Conservation (phyloP, 2,329 filamentous ascomycete species). For the Exophiala dermatitidis region DNA sequence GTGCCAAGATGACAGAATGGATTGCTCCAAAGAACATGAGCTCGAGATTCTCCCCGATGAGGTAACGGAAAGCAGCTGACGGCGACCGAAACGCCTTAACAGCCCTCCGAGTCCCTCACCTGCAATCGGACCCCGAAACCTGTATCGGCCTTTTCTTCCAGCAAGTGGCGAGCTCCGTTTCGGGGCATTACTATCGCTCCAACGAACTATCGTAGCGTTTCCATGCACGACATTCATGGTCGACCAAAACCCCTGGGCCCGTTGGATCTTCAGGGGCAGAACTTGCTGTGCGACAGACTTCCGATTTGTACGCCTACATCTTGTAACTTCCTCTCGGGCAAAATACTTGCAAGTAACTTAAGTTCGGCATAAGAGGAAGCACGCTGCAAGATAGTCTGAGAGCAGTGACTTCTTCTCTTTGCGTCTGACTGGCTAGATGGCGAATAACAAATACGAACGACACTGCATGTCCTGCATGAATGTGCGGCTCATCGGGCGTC, state of each 20-base stretch:
- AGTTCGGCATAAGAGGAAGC: not conserved
- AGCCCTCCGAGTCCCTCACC: not conserved
- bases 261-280: conserved; percentile 15
- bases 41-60: not conserved
- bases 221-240: conserved; percentile 11
- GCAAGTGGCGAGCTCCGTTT: conserved; percentile 4
- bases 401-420: not conserved
- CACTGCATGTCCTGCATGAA: too few relatives aligned
- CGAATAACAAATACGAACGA: not conserved
- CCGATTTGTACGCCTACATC: conserved; percentile 10
- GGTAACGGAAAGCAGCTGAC: not conserved
- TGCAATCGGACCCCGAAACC: not conserved
- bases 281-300: not conserved
- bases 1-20: not conserved
- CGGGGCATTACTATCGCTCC: not conserved
- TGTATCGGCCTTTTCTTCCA: not conserved
- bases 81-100: not conserved
- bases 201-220: conserved; percentile 1
- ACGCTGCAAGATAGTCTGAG: not conserved
- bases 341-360: too few relatives aligned
- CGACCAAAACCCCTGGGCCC: not conserved
- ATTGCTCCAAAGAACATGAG: not conserved
- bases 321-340: not conserved
- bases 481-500: too few relatives aligned
- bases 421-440: conserved; percentile 6